Base-by-base conservation (phyloP, 108 stramenopile species). In the Aurantiochytrium sp. region DNA sequence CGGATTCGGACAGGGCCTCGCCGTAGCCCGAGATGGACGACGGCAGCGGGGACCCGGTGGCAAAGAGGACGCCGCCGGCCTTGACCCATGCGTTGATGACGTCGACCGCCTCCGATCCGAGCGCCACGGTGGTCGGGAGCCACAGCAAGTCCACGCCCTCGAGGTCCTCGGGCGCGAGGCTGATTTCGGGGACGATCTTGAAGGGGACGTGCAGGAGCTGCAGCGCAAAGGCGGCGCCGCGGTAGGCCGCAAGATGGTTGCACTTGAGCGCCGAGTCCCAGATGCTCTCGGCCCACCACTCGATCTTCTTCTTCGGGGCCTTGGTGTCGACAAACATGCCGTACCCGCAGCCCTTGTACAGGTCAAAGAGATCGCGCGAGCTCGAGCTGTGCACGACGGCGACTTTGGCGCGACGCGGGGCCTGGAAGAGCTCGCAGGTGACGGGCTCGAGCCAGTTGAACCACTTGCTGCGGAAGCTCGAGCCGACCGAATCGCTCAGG, bases 291-390 rank as follows among this genome's bases (percentile, higher is more conserved):
- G 73, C 73, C 73, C 73, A 81, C 73, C 73, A 81, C 30, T 81
- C 73, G 12, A 81, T 81, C 42, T 48, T 48, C 2, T 48, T 41
- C 6, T 81, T 81, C 30, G 73, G 73, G 1, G 24, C 24, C 45
- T 81, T 81, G 73, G 21, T 27, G 86, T 86, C 86, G n/a, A 54
- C 27, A 55, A 55, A 86, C 54, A 86, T 86, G 32, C 86, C 52
- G 3, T 86, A 86, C 21, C 86, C 52, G 55, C 86, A 54, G 54
- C 24, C 86, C 15, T 32, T 54, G 19, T 86, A 54, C 21, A 55
- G 34, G 55, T 86, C 86, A 17, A 30, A 54, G 36, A 86, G 37
- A 37, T 86, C 86, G 31, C 86, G 86, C 54, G 86, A 55, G 86
- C 54, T 55, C 5, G 34, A 32, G 55, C 86, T 86, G 86, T 86